Conservation (phyloP, 2,329 filamentous ascomycete genomes). For the Xylaria sp. region DNA sequence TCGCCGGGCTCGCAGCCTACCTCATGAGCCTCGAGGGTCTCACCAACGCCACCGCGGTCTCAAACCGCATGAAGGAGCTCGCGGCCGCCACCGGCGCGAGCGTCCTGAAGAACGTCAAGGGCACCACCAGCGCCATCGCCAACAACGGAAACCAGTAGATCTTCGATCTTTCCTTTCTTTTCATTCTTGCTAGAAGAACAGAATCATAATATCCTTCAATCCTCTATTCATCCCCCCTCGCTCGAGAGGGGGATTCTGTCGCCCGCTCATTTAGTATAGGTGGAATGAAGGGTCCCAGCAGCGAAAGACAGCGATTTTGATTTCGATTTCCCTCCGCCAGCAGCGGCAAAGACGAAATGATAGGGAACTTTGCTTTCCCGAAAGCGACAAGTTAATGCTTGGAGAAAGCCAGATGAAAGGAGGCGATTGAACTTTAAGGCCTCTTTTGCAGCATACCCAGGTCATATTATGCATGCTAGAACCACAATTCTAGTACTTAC, state of each 20-base stretch:
- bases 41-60: constrained; percentile 57
- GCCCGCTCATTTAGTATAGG: not conserved
- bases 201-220: not conserved
- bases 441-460: not conserved
- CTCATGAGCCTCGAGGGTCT: constrained; percentile 68
- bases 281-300: not conserved
- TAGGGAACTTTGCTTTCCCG: not conserved
- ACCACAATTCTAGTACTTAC: constrained; percentile 1
- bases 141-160: constrained; percentile 61
- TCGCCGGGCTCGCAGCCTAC: constrained; percentile 75
- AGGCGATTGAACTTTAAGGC: not conserved
- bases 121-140: constrained; percentile 65
- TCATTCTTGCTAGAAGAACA: not conserved
- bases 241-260: too few relatives aligned
- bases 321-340: not conserved
- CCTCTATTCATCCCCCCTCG: not conserved
- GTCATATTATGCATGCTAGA: not conserved
- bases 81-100: constrained; percentile 58
- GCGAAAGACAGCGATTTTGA: constrained; percentile 9
- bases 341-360: not conserved
- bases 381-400: not conserved
- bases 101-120: constrained; percentile 56
- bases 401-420: not conserved
- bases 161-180: not conserved
- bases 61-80: constrained; percentile 63